Conservation (phyloP, 2,329 filamentous ascomycete genomes). For the Fusarium sulawesiense region DNA sequence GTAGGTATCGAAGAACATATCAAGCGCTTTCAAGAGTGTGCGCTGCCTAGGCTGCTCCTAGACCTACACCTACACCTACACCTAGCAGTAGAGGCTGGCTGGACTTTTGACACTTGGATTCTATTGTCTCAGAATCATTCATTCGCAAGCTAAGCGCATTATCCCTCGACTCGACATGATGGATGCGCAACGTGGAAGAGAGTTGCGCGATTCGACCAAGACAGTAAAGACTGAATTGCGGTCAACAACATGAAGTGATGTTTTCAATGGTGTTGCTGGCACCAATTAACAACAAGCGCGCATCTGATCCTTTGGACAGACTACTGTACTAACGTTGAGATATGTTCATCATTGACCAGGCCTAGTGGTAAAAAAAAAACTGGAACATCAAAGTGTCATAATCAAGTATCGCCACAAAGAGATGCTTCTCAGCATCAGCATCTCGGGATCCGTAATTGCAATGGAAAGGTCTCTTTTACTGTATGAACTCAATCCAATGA, state of each 20-base stretch:
- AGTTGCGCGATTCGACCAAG: slow-evolving; percentile 15
- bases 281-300: background rate
- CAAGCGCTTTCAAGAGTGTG: slow-evolving; percentile 12
- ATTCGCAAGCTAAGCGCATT: slow-evolving; percentile 29
- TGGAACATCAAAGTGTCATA: slow-evolving; percentile 26
- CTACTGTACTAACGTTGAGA: background rate
- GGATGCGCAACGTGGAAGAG: slow-evolving; percentile 11
- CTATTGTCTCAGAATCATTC: slow-evolving; percentile 31
- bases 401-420: slow-evolving; percentile 27
- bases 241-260: background rate
- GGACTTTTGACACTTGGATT: slow-evolving; percentile 17
- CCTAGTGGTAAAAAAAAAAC: slow-evolving; percentile 26
- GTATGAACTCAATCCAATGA: background rate
- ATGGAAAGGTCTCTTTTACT: background rate
- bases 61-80: too few relatives aligned
- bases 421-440: background rate
- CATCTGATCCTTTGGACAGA: background rate
- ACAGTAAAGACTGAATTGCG: slow-evolving; percentile 1
- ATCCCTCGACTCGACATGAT: slow-evolving; percentile 24
- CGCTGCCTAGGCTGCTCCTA: slow-evolving; percentile 5
- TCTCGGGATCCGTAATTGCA: background rate
- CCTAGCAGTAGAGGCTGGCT: slow-evolving; percentile 15
- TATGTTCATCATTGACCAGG: background rate
- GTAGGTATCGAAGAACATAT: background rate
- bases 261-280: background rate